Conservation (phyloP, 805 yeast species). For the Saturnispora ahearnii region DNA sequence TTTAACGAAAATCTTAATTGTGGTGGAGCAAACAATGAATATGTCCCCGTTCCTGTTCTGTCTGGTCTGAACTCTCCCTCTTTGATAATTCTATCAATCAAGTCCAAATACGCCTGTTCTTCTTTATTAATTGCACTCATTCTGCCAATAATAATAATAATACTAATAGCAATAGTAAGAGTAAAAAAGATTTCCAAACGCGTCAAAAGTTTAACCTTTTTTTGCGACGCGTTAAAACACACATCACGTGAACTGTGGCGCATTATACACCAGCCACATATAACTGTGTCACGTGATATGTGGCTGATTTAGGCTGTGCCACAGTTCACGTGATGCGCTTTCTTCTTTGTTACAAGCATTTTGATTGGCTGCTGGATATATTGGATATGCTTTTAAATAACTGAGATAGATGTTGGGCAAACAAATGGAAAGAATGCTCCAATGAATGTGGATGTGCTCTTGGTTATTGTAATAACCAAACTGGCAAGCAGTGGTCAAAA, state of each 20-base stretch:
- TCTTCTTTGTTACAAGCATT: background rate
- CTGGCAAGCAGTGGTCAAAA: too few species aligned
- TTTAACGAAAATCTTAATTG: conserved; percentile 76
- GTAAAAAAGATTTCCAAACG: background rate
- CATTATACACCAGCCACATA: background rate
- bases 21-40: conserved; percentile 88
- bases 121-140: conserved; percentile 33
- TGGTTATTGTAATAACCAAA: too few species aligned
- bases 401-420: too few species aligned
- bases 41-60: conserved; percentile 96
- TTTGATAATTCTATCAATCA: conserved; percentile 65
- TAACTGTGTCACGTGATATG: too few species aligned
- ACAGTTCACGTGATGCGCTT: background rate
- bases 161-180: too few species aligned
- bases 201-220: background rate
- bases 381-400: background rate
- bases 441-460: too few species aligned
- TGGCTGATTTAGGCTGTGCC: background rate
- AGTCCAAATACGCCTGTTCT: conserved; percentile 80
- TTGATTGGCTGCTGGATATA: conserved; percentile 1
- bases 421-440: background rate
- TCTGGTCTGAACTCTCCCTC: conserved; percentile 91
- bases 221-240: background rate
- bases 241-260: conserved; percentile 2
- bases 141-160: background rate